Evolutionary conservation across 108 stramenopile genomes (phyloP).

Genomic region (Aurantiochytrium sp.): DNA sequence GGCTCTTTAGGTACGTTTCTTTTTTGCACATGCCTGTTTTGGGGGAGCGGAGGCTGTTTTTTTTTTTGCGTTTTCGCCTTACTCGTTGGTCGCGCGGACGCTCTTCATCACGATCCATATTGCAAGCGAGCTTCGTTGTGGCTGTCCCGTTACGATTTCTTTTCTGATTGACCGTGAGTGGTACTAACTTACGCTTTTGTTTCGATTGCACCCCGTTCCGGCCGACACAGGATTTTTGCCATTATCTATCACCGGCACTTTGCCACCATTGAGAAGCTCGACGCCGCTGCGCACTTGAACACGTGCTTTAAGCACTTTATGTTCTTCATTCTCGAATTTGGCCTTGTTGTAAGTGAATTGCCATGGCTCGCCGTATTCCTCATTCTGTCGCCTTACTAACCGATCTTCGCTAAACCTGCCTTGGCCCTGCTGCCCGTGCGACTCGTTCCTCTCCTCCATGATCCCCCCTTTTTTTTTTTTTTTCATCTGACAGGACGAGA

Average conservation of each 20-base stretch:
- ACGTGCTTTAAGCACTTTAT: slow-evolving; percentile 62
- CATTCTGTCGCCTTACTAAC: not conserved
- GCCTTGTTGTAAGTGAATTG: slow-evolving; percentile 27
- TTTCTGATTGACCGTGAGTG: too few species aligned
- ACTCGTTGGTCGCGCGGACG: too few species aligned
- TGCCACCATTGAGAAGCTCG: slow-evolving; percentile 35
- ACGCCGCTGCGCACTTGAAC: slow-evolving; percentile 52
- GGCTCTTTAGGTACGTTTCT: slow-evolving; percentile 29
- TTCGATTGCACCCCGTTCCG: not conserved
- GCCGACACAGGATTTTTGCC: slow-evolving; percentile 43
- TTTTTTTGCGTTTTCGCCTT: too few species aligned
- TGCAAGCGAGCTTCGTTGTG: too few species aligned
- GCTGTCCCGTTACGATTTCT: too few species aligned
- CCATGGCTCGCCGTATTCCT: not conserved
- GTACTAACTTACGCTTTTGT: too few species aligned
- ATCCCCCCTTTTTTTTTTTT: not conserved
- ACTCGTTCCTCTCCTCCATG: too few species aligned
- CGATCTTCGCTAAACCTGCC: too few species aligned
- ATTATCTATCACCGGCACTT: slow-evolving; percentile 50
- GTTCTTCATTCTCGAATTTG: slow-evolving; percentile 47
- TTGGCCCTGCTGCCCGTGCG: too few species aligned
- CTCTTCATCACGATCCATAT: too few species aligned
- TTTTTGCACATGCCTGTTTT: too few species aligned
- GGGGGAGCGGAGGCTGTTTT: too few species aligned
- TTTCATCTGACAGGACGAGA: not conserved